A percentile compares a stretch with the other conserved stretches of the same genome.
phyloP scores from a whole-genome alignment of 1,284 basidiomycete species.

The Irpex rosettiformis region DNA sequence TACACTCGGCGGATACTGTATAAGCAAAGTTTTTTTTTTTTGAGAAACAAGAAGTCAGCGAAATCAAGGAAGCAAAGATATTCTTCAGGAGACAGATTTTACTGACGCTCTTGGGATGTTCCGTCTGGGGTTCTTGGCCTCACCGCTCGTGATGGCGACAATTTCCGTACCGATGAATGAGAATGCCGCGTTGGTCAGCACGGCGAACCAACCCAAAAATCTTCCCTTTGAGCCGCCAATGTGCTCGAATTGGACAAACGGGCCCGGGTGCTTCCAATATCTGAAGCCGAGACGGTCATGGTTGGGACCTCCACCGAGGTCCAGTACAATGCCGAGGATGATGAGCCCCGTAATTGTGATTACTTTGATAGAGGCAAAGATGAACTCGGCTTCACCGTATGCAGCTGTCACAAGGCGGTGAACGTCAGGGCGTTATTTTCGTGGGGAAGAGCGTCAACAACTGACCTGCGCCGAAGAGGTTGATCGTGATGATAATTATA shows the following conservation, averaged over 20 bases:
- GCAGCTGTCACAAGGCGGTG: constrained; percentile 34
- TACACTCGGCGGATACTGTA: constrained; percentile 44
- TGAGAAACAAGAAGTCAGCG: neutral
- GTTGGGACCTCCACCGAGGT: constrained; percentile 63
- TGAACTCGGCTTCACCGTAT: constrained; percentile 74
- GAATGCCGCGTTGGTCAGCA: constrained; percentile 77
- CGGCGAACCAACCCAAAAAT: constrained; percentile 67
- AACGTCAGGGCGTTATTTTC: neutral
- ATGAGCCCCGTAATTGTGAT: constrained; percentile 63
- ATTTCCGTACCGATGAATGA: constrained; percentile 84
- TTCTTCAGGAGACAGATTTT: neutral
- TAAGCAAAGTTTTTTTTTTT: no score
- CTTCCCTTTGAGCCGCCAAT: constrained; percentile 59
- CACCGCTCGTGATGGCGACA: constrained; percentile 51
- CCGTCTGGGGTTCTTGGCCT: constrained; percentile 27
- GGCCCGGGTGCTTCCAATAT: constrained; percentile 61
- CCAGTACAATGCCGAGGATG: constrained; percentile 61
- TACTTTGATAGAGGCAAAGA: constrained; percentile 78
- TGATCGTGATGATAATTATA: constrained; percentile 71
- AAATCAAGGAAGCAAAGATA: no score
- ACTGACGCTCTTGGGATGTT: constrained; percentile 35
- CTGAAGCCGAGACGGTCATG: constrained; percentile 38
- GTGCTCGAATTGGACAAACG: constrained; percentile 56
- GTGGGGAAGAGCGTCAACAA: neutral
- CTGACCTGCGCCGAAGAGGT: constrained; percentile 70